Evolutionary conservation across 495 filamentous ascomycete species (phyloP), one percentile per base, ranked within the genome.

Genomic region (Penicillium alfredii): DNA sequence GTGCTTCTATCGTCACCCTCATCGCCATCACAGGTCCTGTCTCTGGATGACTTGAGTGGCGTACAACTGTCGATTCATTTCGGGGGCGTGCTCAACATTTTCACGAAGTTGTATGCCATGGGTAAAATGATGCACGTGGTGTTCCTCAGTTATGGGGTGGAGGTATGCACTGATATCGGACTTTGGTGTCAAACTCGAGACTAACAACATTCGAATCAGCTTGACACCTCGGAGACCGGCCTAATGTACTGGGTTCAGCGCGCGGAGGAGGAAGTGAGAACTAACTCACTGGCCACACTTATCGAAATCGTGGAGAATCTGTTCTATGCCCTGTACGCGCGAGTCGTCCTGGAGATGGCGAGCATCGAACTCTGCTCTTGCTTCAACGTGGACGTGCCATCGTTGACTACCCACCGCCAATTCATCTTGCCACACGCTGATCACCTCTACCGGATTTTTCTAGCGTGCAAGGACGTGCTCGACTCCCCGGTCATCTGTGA

Each of bases 311-410:
- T 58, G 9, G 61, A 70, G 21, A 53, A 55, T 13, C 42, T 70
- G 7, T 70, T 55, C 12, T 63, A 63, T 33, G 41, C 53, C 6
- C 26, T 65, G 12, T 70, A 66, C 28, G 44, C 64, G 0, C 47
- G 63, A 29, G 23, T 70, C 4, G 45, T 55, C 8, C 45, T 65
- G 26, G 66, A 70, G 27, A 51, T 68, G 27, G 57, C 61, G 3
- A 58, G 43, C 11, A 51, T 58, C 11, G 58, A 70, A 7, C 52
- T 70, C 6, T 66, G 58, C 32, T 38, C 47, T 21, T 44, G 43
- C 11, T 60, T 57, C 23, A 38, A 35, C 16, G 17, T 53, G n/a
- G 47, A 51, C 19, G 15, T 38, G 8, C 51, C 40, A 17, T 50
- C 48, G 4, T 3, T 29, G 11, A 18, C 33, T 9, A 39, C 25